Conservation (phyloP, 2,329 filamentous ascomycete species). For the Endocalyx cinctus region DNA sequence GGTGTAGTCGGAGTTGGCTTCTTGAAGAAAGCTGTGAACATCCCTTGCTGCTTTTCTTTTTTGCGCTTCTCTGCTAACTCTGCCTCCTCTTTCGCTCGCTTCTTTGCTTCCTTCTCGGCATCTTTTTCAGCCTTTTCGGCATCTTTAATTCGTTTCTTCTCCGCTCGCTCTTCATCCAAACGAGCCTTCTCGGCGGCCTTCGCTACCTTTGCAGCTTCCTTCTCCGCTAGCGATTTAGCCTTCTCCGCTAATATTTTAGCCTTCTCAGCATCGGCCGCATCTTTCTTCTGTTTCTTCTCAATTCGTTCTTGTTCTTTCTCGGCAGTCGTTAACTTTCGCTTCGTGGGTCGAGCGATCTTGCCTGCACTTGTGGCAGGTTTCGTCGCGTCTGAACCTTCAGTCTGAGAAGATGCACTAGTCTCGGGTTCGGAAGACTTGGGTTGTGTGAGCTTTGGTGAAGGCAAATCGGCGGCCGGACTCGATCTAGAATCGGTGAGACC, state of each 20-base stretch:
- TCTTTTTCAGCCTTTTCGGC: constrained; percentile 36
- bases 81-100: constrained; percentile 36
- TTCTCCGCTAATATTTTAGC: constrained; percentile 21
- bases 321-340: constrained; percentile 31
- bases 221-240: constrained; percentile 13
- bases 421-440: constrained; percentile 17
- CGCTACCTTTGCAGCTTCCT: constrained; percentile 6
- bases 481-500: constrained; percentile 38
- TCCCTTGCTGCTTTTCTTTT: constrained; percentile 34
- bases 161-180: constrained; percentile 32
- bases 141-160: constrained; percentile 43
- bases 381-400: constrained; percentile 1
- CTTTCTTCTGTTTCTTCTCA: constrained; percentile 46
- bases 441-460: constrained; percentile 28
- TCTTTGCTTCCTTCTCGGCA: constrained; percentile 41
- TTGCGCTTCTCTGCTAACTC: constrained; percentile 35
- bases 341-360: constrained; percentile 28
- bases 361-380: constrained; percentile 1
- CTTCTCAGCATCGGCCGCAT: constrained; percentile 35
- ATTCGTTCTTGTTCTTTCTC: constrained; percentile 37
- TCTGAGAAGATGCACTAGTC: constrained; percentile 15
- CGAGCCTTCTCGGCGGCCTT: constrained; percentile 20
- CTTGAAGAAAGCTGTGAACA: constrained; percentile 21
- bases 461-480: constrained; percentile 35
- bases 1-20: constrained; percentile 16